Evolutionary conservation across 208 protist genomes (phyloP).

Genomic region (Trypanosoma brucei): DNA sequence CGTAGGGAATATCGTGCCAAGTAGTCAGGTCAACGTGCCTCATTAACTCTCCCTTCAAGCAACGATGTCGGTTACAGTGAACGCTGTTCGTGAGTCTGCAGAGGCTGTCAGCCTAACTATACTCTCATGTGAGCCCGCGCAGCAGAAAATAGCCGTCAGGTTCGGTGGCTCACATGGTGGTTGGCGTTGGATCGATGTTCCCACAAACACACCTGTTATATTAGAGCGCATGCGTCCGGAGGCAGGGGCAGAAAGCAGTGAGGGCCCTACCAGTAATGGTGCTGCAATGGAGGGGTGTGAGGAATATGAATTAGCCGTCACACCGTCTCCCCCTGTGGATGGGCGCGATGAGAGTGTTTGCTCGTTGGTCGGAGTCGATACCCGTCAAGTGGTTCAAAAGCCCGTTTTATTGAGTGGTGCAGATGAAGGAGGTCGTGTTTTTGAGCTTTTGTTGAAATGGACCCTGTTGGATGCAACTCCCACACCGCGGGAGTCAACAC

Average conservation of each 20-base stretch:
- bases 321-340: background rate
- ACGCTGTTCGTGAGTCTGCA: background rate
- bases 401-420: background rate
- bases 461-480: background rate
- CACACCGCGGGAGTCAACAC: background rate
- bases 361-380: slow-evolving; percentile 1
- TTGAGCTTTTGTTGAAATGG: slow-evolving; percentile 8
- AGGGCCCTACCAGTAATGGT: background rate
- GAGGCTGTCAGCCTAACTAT: slow-evolving; percentile 2
- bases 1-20: background rate
- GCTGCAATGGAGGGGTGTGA: background rate
- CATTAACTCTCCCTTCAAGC: background rate
- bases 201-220: slow-evolving; percentile 31
- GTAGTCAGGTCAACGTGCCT: background rate
- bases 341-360: background rate
- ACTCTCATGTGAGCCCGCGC: slow-evolving; percentile 18
- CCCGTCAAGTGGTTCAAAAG: background rate
- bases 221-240: slow-evolving; percentile 12
- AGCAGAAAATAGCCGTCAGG: slow-evolving; percentile 31
- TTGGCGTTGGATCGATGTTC: slow-evolving; percentile 42
- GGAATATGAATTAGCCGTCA: slow-evolving; percentile 9
- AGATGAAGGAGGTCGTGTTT: background rate
- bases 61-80: background rate
- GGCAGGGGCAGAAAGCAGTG: background rate
- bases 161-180: slow-evolving; percentile 47